A percentile compares a stretch with the other conserved stretches of the same genome.
These are phyloP conservation scores for Aspergillus sp. DNA, from an alignment of 2,329 filamentous ascomycete species.

Conservation along the genomic window DNA sequence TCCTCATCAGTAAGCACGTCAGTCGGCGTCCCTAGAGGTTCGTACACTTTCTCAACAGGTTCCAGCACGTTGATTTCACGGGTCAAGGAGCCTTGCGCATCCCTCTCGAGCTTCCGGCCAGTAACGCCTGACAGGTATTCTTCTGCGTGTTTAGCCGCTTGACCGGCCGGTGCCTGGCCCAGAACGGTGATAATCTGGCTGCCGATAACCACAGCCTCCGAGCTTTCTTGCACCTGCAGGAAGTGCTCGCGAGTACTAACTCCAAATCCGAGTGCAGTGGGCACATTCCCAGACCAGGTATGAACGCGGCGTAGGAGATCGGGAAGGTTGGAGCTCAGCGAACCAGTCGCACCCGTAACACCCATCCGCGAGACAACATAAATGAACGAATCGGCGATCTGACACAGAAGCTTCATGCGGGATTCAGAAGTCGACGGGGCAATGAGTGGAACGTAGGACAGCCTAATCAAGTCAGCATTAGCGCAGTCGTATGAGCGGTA, in stretches of 20 bases:
- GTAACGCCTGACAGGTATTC: conserved; percentile 75
- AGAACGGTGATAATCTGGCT: conserved; percentile 87
- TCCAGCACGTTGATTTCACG: conserved; percentile 63
- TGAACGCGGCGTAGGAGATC: conserved; percentile 77
- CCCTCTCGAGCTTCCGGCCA: conserved; percentile 43
- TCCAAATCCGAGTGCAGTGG: conserved; percentile 88
- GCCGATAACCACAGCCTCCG: conserved; percentile 93
- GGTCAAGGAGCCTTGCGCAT: conserved; percentile 40
- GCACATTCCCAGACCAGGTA: conserved; percentile 81
- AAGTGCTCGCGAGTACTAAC: conserved; percentile 95
- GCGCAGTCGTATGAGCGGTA: no score
- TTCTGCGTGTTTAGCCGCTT: conserved; percentile 63
- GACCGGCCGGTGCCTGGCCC: conserved; percentile 55
- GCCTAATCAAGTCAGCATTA: conserved; percentile 35
- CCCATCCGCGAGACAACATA: conserved; percentile 97
- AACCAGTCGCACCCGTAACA: conserved; percentile 82
- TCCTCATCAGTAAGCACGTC: conserved; percentile 55
- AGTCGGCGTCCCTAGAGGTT: conserved; percentile 40
- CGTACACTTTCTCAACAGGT: conserved; percentile 51
- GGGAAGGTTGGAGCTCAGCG: conserved; percentile 71
- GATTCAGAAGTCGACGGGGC: conserved; percentile 85
- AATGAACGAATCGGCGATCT: conserved; percentile 96
- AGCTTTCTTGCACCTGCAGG: conserved; percentile 67
- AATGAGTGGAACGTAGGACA: conserved; percentile 95
- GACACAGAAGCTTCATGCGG: conserved; percentile 91